Evolutionary conservation across 805 yeast species (phyloP).

Genomic region (Jamesozyma lodderae): DNA sequence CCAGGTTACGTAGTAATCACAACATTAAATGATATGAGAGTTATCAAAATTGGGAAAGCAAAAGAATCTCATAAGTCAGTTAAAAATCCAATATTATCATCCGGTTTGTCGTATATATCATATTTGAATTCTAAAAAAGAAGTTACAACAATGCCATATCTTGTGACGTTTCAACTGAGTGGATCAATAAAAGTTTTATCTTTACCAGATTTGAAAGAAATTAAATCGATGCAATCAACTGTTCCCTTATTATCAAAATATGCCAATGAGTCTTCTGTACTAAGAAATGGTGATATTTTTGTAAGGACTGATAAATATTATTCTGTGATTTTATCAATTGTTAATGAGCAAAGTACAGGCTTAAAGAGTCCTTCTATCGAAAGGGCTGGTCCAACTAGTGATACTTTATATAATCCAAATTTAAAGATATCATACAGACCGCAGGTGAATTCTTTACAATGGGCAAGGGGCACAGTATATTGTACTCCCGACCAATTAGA

Average conservation of each 20-base stretch:
- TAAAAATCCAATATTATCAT: constrained; percentile 35
- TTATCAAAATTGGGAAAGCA: constrained; percentile 49
- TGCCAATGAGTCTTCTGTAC: constrained; percentile 36
- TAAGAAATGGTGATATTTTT: constrained; percentile 49
- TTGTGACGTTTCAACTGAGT: constrained; percentile 38
- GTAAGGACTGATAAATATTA: constrained; percentile 49
- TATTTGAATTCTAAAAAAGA: constrained; percentile 11
- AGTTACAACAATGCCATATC: constrained; percentile 37
- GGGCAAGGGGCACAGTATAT: constrained; percentile 73
- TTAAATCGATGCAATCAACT: constrained; percentile 40
- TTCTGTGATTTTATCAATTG: constrained; percentile 42
- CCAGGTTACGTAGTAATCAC: constrained; percentile 53
- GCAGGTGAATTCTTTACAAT: constrained; percentile 62
- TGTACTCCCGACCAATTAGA: constrained; percentile 59
- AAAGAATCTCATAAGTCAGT: constrained; percentile 58
- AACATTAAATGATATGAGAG: constrained; percentile 52
- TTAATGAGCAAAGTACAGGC: constrained; percentile 36
- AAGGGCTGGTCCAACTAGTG: constrained; percentile 28
- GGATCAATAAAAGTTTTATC: constrained; percentile 41
- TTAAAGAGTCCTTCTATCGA: constrained; percentile 28
- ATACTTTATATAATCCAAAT: constrained; percentile 60
- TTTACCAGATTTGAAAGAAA: constrained; percentile 56
- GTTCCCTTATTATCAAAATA: constrained; percentile 34
- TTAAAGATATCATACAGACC: constrained; percentile 73
- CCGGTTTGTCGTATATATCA: constrained; percentile 44